These are phyloP conservation scores for Chrysosporium queenslandicum DNA, from an alignment of 2,329 filamentous ascomycete species.

Conservation along the genomic window DNA sequence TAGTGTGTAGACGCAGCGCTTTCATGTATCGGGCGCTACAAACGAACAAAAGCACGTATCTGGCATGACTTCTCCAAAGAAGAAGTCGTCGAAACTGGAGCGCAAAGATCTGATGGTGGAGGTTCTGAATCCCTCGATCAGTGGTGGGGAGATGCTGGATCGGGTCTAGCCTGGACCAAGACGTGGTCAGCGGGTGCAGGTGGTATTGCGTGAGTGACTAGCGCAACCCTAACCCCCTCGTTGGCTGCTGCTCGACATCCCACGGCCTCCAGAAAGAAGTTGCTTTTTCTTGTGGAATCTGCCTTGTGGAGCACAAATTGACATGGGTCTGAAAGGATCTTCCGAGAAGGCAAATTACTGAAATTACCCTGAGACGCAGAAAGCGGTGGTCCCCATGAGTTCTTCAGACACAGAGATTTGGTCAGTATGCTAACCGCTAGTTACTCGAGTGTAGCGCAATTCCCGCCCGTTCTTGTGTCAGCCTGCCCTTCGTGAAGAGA, in stretches of 20 bases:
- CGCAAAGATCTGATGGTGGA: neutral
- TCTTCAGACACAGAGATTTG: neutral
- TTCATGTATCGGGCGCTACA: constrained; percentile 4
- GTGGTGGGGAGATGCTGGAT: neutral
- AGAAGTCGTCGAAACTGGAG: neutral
- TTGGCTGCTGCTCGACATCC: neutral
- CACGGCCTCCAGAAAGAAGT: neutral
- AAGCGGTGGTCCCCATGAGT: neutral
- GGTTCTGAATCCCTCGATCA: neutral
- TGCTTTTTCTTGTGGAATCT: constrained; percentile 9
- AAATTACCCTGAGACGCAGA: too few species aligned
- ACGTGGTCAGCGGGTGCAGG: constrained; percentile 1
- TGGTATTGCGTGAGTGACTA: constrained; percentile 1
- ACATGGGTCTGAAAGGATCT: neutral
- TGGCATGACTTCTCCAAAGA: neutral
- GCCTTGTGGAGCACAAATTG: constrained; percentile 5
- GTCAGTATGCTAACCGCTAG: too few species aligned
- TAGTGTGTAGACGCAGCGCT: neutral
- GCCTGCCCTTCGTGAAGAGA: neutral
- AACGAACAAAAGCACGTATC: neutral
- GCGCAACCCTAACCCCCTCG: constrained; percentile 4
- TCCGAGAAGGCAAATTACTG: neutral
- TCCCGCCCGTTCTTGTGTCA: neutral
- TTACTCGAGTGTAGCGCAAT: neutral
- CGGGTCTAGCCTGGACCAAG: constrained; percentile 4